A percentile compares a stretch with the other conserved stretches of the same genome.
Evolutionary conservation across 208 protist species (phyloP).

Genomic region (Acanthamoeba rhysodes): DNA sequence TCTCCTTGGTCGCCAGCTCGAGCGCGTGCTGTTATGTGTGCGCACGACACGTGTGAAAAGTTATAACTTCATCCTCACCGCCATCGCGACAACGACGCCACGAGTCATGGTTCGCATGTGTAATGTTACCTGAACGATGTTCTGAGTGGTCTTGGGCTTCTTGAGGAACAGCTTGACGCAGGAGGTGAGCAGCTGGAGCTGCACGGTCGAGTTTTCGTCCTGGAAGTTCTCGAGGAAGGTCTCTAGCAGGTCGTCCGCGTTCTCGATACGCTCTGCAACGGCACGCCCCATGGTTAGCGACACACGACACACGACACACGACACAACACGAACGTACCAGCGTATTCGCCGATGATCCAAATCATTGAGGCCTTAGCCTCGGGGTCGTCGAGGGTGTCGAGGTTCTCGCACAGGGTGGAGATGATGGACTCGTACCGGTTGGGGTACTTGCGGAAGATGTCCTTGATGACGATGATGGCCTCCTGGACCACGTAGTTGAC

Average conservation of each 20-base stretch:
- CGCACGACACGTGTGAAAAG: not conserved
- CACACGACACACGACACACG: not conserved
- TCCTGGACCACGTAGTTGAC: conserved; percentile 98
- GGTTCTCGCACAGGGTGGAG: conserved; percentile 95
- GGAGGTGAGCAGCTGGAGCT: conserved; percentile 97
- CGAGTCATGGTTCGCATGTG: not conserved
- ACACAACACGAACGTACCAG: conserved; percentile 46
- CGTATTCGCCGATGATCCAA: conserved; percentile 99
- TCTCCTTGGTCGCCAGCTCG: conserved; percentile 91
- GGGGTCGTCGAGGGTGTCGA: conserved; percentile 97
- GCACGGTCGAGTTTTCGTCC: conserved; percentile 92
- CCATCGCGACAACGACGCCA: not conserved
- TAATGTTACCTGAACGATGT: conserved; percentile 89
- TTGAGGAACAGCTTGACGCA: conserved; percentile 99
- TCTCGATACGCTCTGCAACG: conserved; percentile 94
- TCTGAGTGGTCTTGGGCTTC: conserved; percentile 90
- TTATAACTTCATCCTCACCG: not conserved
- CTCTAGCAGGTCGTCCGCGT: conserved; percentile 96
- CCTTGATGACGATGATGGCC: conserved; percentile 97
- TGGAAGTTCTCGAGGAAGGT: conserved; percentile 97
- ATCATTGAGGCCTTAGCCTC: conserved; percentile 98
- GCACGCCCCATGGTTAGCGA: not conserved
- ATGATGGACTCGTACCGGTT: conserved; percentile 94
- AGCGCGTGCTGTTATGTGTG: conserved; percentile 85
- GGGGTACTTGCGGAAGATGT: conserved; percentile 98